Evolutionary conservation across 2,329 filamentous ascomycete genomes (phyloP).

Genomic region (Lachnellula cervina): DNA sequence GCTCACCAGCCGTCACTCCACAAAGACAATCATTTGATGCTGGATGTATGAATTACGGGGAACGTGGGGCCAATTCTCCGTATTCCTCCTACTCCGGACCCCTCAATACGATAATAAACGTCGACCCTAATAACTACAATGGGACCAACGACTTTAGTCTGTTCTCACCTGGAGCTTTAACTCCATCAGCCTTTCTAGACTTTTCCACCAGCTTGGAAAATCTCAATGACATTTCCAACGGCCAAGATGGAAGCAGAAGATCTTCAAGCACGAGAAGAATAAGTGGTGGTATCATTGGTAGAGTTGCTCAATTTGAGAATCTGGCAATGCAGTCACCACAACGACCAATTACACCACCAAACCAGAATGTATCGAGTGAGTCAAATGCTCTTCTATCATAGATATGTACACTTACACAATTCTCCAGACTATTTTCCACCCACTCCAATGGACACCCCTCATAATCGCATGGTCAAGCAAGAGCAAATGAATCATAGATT

Average conservation of each 20-base stretch:
- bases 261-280: slow-evolving; percentile 42
- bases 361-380: slow-evolving; percentile 57
- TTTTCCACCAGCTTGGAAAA: slow-evolving; percentile 28
- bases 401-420: slow-evolving; percentile 14
- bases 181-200: slow-evolving; percentile 29
- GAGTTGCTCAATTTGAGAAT: slow-evolving; percentile 55
- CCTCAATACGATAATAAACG: slow-evolving; percentile 38
- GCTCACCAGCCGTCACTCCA: slow-evolving; percentile 52
- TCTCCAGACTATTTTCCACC: slow-evolving; percentile 57
- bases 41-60: slow-evolving; percentile 35
- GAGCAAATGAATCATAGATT: slow-evolving; percentile 44
- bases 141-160: slow-evolving; percentile 29
- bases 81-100: slow-evolving; percentile 34
- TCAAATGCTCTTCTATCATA: slow-evolving; percentile 1
- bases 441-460: slow-evolving; percentile 63
- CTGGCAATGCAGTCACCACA: slow-evolving; percentile 40
- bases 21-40: slow-evolving; percentile 49
- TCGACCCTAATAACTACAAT: slow-evolving; percentile 33
- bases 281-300: slow-evolving; percentile 57
- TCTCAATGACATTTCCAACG: slow-evolving; percentile 18
- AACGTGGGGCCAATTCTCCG: slow-evolving; percentile 13
- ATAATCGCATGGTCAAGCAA: slow-evolving; percentile 36
- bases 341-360: slow-evolving; percentile 58
- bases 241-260: slow-evolving; percentile 24
- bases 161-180: slow-evolving; percentile 22